Percentiles rank a stretch among this genome's conserved stretches.
These are phyloP conservation scores for Backusella macrospora DNA, from an alignment of 192 early-diverging fungal genomes.

Conservation along the genomic window DNA sequence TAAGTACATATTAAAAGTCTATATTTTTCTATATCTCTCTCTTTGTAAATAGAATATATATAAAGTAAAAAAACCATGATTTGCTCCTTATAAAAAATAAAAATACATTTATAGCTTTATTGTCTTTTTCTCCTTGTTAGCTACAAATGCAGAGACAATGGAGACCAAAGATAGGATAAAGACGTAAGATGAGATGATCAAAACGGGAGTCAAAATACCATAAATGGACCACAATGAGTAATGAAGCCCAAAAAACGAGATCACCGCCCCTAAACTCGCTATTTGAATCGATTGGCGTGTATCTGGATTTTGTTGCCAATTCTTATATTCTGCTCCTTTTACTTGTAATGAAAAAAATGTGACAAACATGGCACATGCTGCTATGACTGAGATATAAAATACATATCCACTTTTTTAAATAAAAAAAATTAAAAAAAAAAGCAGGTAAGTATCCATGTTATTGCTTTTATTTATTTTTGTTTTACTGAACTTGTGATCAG, in stretches of 20 bases:
- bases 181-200: neutral
- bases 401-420: neutral
- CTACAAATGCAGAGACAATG: conserved; percentile 2
- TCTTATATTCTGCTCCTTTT: conserved; percentile 16
- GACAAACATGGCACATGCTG: neutral
- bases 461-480: neutral
- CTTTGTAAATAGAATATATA: neutral
- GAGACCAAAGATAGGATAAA: neutral
- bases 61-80: too few species aligned
- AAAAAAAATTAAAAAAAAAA: neutral
- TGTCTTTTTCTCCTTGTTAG: neutral
- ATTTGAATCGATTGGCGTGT: conserved; percentile 8
- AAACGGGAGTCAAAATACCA: conserved; percentile 6
- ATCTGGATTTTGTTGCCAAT: conserved; percentile 9
- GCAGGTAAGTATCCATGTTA: neutral
- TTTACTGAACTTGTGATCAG: neutral
- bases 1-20: conserved; percentile 12
- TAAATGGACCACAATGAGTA: neutral
- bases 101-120: conserved; percentile 7
- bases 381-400: neutral
- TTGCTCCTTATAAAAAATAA: neutral
- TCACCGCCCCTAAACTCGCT: conserved; percentile 1
- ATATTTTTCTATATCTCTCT: neutral
- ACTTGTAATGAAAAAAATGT: conserved; percentile 6
- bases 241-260: conserved; percentile 12